Conservation (phyloP, 1,139 yeast genomes). For the Sugiyamaella novakii region DNA sequence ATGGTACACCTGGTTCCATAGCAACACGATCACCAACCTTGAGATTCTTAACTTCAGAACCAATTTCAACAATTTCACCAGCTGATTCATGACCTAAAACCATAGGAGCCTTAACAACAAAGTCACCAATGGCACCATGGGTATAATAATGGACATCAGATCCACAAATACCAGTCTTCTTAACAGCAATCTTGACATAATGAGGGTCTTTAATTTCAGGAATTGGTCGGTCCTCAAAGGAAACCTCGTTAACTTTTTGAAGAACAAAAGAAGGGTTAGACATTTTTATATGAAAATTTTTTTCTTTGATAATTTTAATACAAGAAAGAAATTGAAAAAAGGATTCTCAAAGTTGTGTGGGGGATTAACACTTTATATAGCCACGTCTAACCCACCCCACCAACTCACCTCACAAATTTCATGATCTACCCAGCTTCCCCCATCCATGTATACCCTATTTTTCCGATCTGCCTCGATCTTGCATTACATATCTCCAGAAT, state of each 20-base stretch:
- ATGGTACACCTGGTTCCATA: conserved; percentile 82
- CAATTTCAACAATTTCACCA: conserved; percentile 69
- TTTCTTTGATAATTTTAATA: not conserved
- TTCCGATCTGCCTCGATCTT: conserved; percentile 14
- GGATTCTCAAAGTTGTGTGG: conserved; percentile 2
- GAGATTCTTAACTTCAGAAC: conserved; percentile 54
- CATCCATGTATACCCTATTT: conserved; percentile 6
- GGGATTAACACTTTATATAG: conserved; percentile 12
- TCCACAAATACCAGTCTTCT: conserved; percentile 85
- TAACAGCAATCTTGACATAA: conserved; percentile 73
- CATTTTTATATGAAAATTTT: not conserved
- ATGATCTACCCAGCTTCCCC: conserved; percentile 1
- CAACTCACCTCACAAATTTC: not conserved
- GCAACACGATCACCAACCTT: conserved; percentile 52
- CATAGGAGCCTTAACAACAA: conserved; percentile 38
- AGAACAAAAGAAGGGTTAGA: conserved; percentile 71
- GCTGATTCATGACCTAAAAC: conserved; percentile 70
- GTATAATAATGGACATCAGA: conserved; percentile 83
- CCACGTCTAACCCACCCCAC: not conserved
- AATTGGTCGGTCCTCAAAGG: conserved; percentile 63
- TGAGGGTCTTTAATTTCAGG: conserved; percentile 64
- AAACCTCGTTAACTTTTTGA: conserved; percentile 62
- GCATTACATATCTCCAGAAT: conserved; percentile 2
- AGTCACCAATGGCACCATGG: conserved; percentile 73
- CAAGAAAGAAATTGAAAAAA: not conserved